These are phyloP conservation scores for Suhomyces prunicola DNA, from an alignment of 805 yeast genomes.

Conservation along the genomic window DNA sequence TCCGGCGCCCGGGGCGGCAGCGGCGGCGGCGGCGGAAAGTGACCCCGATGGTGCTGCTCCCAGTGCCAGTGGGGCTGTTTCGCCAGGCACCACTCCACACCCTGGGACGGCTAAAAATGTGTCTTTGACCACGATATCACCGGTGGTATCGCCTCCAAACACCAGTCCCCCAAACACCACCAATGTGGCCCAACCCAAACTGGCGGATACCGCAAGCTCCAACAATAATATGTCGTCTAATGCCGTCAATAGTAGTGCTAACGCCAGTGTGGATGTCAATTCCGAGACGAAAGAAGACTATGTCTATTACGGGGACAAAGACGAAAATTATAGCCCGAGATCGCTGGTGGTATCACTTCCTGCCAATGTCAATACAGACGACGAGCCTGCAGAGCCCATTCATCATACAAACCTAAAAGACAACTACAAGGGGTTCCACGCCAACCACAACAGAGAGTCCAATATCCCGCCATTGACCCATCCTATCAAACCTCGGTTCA, in stretches of 20 bases:
- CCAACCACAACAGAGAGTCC: conserved; percentile 26
- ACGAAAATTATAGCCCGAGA: conserved; percentile 12
- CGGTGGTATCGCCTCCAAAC: conserved; percentile 7
- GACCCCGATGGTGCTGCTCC: background rate
- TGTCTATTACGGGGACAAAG: background rate
- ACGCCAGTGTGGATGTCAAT: background rate
- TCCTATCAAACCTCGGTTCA: conserved; percentile 48
- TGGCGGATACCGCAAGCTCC: no score
- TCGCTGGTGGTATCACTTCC: conserved; percentile 10
- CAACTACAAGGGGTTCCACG: conserved; percentile 42
- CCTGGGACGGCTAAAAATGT: background rate
- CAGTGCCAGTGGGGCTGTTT: background rate
- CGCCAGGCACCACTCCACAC: background rate
- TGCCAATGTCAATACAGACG: background rate
- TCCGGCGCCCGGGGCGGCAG: background rate
- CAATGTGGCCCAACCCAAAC: no score
- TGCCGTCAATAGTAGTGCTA: background rate
- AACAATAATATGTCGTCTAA: no score
- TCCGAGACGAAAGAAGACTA: background rate
- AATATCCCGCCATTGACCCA: conserved; percentile 46
- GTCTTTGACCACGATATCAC: conserved; percentile 6
- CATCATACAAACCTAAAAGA: conserved; percentile 11
- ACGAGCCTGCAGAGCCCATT: background rate
- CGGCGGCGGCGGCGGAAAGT: no score
- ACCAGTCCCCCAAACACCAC: background rate